These are phyloP conservation scores for Erodium chrysanthum DNA, from an alignment of 441 rosid genomes.

Conservation along the genomic window DNA sequence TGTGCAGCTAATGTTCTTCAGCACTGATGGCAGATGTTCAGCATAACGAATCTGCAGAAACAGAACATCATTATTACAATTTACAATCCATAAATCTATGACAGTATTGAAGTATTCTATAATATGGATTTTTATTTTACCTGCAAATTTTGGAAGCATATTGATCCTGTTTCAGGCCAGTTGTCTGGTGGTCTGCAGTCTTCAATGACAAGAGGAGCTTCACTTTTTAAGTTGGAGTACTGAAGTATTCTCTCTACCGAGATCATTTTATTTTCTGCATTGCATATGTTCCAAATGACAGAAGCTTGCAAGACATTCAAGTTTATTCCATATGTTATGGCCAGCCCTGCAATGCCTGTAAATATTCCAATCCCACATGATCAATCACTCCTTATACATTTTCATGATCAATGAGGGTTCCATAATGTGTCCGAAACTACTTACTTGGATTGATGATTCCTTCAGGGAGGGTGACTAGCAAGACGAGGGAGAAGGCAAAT, in stretches of 20 bases:
- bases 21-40: conserved; percentile 75
- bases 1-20: conserved; percentile 67
- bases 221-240: conserved; percentile 63
- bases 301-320: conserved; percentile 81
- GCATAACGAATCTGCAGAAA: conserved; percentile 61
- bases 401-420: neutral
- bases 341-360: conserved; percentile 92
- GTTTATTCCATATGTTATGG: conserved; percentile 86
- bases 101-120: neutral
- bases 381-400: too few relatives aligned
- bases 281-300: conserved; percentile 88
- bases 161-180: conserved; percentile 84
- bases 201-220: conserved; percentile 61
- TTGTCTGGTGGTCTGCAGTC: conserved; percentile 50
- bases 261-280: conserved; percentile 89
- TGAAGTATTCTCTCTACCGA: conserved; percentile 95
- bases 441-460: conserved; percentile 94
- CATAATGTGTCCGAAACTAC: conserved; percentile 28
- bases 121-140: conserved; percentile 25
- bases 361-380: conserved; percentile 15
- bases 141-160: conserved; percentile 68
- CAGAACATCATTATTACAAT: neutral
- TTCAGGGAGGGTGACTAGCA: conserved; percentile 87
- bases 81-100: neutral
- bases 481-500: conserved; percentile 80